These are phyloP conservation scores for Chrysosporium keratinophilum DNA, from an alignment of 2,329 filamentous ascomycete species.

Conservation along the genomic window DNA sequence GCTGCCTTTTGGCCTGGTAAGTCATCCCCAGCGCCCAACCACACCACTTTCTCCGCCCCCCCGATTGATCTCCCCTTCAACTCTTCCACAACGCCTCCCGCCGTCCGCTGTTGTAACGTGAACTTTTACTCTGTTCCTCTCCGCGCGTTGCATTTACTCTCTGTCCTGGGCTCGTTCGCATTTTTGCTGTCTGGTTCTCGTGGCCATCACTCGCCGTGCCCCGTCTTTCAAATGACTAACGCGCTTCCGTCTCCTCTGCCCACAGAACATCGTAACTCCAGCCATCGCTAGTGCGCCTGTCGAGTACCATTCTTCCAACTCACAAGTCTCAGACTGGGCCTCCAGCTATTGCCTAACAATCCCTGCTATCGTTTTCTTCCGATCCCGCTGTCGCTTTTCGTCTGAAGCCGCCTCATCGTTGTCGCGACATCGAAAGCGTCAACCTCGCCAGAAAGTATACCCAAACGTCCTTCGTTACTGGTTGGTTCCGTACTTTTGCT, in stretches of 20 bases:
- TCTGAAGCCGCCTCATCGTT: neutral
- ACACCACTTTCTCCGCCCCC: conserved; percentile 11
- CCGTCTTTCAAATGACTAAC: conserved; percentile 5
- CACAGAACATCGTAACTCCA: neutral
- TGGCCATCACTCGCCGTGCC: neutral
- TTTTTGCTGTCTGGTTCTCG: too few species aligned
- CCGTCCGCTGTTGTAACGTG: neutral
- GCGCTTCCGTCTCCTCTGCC: neutral
- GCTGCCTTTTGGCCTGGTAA: conserved; percentile 5
- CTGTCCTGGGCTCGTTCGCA: neutral
- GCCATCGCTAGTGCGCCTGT: conserved; percentile 3
- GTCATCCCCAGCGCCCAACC: conserved; percentile 9
- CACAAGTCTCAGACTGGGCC: neutral
- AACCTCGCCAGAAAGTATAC: neutral
- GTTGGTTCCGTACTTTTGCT: neutral
- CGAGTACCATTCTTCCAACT: neutral
- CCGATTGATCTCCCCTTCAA: neutral
- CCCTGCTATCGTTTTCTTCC: neutral
- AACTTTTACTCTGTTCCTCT: neutral
- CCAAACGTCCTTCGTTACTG: neutral
- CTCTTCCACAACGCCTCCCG: neutral
- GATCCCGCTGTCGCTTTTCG: neutral
- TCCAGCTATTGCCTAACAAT: neutral
- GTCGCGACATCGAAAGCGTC: neutral
- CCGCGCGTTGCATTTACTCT: neutral